Evolutionary conservation across 140 eudicot genomes (phyloP).

Genomic region (Cichorium intybus): DNA sequence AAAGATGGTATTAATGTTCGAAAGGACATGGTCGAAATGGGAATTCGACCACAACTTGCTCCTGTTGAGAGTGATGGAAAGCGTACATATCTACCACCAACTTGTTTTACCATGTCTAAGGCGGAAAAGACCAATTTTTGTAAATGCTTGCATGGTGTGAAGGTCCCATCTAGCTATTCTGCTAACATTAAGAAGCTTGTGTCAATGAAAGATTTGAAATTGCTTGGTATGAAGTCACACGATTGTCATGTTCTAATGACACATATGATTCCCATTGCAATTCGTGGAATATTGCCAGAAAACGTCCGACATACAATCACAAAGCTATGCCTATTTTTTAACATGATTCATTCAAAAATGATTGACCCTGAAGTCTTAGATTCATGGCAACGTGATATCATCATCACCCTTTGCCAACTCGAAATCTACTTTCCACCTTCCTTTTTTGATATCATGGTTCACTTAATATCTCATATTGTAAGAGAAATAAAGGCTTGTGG

Average conservation of each 20-base stretch:
- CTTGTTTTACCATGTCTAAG: constrained; percentile 5
- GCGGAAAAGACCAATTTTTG: not conserved
- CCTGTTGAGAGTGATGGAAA: not conserved
- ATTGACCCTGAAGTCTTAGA: not conserved
- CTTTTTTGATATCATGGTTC: too few relatives aligned
- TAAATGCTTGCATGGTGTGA: constrained; percentile 1
- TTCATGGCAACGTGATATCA: not conserved
- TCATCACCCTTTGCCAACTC: not conserved
- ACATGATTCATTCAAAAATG: constrained; percentile 11
- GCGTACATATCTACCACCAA: not conserved
- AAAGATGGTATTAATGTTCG: not conserved
- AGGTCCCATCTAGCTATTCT: constrained; percentile 10
- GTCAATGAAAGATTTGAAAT: too few relatives aligned
- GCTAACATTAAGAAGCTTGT: not conserved
- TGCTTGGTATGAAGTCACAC: too few relatives aligned
- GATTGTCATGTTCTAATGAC: too few relatives aligned
- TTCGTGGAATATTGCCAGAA: too few relatives aligned
- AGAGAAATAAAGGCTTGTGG: too few relatives aligned
- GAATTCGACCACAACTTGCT: not conserved
- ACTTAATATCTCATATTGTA: too few relatives aligned
- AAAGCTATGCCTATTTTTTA: too few relatives aligned
- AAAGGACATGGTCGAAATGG: not conserved
- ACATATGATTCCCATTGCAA: too few relatives aligned
- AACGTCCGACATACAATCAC: too few relatives aligned
- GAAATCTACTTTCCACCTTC: too few relatives aligned